Evolutionary conservation across 2,329 filamentous ascomycete species (phyloP).

Genomic region (Penicillium sp.): DNA sequence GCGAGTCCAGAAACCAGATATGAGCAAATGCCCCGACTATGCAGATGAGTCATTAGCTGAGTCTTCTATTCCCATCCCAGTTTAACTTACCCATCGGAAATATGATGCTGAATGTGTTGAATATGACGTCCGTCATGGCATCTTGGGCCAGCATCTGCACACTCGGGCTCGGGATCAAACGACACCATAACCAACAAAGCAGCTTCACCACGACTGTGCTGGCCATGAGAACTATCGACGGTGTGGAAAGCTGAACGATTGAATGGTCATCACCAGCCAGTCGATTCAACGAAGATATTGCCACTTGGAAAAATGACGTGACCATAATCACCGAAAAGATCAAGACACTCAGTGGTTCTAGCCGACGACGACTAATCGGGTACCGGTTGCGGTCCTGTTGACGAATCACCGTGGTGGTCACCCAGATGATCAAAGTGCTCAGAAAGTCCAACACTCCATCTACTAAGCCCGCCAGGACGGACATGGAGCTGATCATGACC

Average conservation of each 20-base stretch:
- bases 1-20: slow-evolving; percentile 55
- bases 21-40: slow-evolving; percentile 35
- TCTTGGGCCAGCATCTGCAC: slow-evolving; percentile 72
- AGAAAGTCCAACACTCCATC: slow-evolving; percentile 63
- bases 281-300: slow-evolving; percentile 55
- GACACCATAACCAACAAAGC: slow-evolving; percentile 80
- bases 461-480: slow-evolving; percentile 59
- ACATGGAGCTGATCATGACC: slow-evolving; percentile 63
- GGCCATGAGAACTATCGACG: slow-evolving; percentile 74
- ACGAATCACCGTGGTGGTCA: slow-evolving; percentile 55
- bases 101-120: slow-evolving; percentile 83
- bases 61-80: background rate
- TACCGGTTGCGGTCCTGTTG: slow-evolving; percentile 58
- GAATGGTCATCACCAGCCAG: slow-evolving; percentile 54
- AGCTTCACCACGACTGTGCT: slow-evolving; percentile 76
- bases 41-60: too few species aligned
- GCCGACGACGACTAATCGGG: slow-evolving; percentile 56
- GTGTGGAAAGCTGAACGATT: slow-evolving; percentile 65
- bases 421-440: slow-evolving; percentile 57
- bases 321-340: slow-evolving; percentile 63
- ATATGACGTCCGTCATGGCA: slow-evolving; percentile 72
- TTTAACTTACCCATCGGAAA: slow-evolving; percentile 60
- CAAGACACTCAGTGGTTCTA: slow-evolving; percentile 61
- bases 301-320: slow-evolving; percentile 58
- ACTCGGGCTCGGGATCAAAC: slow-evolving; percentile 75